These are phyloP conservation scores for Fennellomyces sp. DNA, from an alignment of 371 early-diverging fungal genomes.

Conservation along the genomic window DNA sequence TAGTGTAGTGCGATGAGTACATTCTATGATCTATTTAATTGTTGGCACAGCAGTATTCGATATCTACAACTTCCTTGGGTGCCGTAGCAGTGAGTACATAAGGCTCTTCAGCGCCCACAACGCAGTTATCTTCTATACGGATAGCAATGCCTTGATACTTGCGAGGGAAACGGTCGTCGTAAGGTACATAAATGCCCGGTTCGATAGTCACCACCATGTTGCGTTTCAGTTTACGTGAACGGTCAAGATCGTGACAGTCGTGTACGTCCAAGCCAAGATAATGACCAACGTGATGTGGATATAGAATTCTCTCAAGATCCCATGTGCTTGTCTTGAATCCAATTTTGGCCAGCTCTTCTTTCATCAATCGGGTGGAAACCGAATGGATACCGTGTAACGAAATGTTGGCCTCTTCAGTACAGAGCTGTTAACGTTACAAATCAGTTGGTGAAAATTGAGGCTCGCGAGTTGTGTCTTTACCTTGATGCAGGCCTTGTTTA, in stretches of 20 bases:
- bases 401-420: constrained; percentile 68
- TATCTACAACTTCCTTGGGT: constrained; percentile 89
- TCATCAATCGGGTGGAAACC: constrained; percentile 64
- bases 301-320: constrained; percentile 75
- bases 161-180: constrained; percentile 72
- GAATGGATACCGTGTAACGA: constrained; percentile 86
- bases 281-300: constrained; percentile 95
- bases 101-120: constrained; percentile 73
- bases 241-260: constrained; percentile 77
- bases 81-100: constrained; percentile 74
- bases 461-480: constrained; percentile 30
- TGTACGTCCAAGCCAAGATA: constrained; percentile 96
- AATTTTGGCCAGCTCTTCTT: constrained; percentile 65
- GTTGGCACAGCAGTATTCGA: constrained; percentile 72
- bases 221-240: constrained; percentile 68
- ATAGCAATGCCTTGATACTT: constrained; percentile 92
- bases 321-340: constrained; percentile 62
- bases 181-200: constrained; percentile 94
- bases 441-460: not conserved
- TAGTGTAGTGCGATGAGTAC: too few species aligned
- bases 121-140: constrained; percentile 95
- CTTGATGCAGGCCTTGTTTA: constrained; percentile 86
- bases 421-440: constrained; percentile 41
- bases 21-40: not conserved
- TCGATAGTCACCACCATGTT: constrained; percentile 96